Conservation (phyloP, 306 rosid species). For the Castanea mollissima region DNA sequence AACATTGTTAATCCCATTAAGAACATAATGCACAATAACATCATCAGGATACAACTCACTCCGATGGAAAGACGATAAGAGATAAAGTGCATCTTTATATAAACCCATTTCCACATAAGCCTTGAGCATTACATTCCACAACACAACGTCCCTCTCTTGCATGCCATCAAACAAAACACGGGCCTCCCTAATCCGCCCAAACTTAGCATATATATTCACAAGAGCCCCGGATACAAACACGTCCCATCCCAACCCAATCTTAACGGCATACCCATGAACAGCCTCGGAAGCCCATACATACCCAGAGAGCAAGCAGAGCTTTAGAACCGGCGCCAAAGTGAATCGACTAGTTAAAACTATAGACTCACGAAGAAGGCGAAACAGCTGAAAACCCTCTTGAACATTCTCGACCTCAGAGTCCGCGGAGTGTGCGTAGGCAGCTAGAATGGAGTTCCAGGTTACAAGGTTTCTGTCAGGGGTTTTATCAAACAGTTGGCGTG, state of each 20-base stretch:
- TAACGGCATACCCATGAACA: conserved; percentile 66
- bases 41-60: conserved; percentile 59
- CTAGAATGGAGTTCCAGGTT: conserved; percentile 77
- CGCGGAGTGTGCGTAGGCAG: conserved; percentile 51
- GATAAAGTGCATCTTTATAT: conserved; percentile 37
- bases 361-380: conserved; percentile 52
- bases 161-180: conserved; percentile 67
- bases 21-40: conserved; percentile 44
- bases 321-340: conserved; percentile 69
- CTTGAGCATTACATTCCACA: conserved; percentile 82
- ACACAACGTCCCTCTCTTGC: conserved; percentile 60
- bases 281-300: conserved; percentile 49
- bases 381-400: conserved; percentile 48
- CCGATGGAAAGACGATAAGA: conserved; percentile 53
- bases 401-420: conserved; percentile 24
- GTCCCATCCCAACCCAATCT: conserved; percentile 67
- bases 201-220: conserved; percentile 66
- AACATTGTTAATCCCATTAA: conserved; percentile 35
- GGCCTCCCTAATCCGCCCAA: conserved; percentile 48
- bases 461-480: conserved; percentile 58
- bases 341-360: conserved; percentile 45
- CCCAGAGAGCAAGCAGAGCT: conserved; percentile 48
- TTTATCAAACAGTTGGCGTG: conserved; percentile 68
- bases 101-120: conserved; percentile 57
- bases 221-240: conserved; percentile 66